Evolutionary conservation across 2,329 filamentous ascomycete genomes (phyloP).

Genomic region (Colletotrichum scovillei): DNA sequence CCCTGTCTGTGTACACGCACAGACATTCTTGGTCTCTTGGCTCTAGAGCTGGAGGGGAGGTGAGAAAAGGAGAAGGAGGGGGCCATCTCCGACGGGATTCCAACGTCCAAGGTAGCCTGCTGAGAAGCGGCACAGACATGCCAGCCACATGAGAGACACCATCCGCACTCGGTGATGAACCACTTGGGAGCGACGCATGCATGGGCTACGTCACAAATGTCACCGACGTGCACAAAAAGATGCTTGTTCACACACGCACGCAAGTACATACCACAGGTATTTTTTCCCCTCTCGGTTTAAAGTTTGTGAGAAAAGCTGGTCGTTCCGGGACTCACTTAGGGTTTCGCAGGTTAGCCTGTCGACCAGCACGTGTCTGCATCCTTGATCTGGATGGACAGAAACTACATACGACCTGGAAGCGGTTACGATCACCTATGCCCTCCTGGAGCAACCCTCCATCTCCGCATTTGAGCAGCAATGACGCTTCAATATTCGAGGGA

Average conservation of each 20-base stretch:
- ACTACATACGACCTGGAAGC: constrained; percentile 7
- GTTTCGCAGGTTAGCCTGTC: constrained; percentile 11
- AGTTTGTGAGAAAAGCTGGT: constrained; percentile 1
- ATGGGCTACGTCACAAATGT: constrained; percentile 31
- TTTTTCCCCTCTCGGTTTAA: neutral
- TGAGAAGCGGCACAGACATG: constrained; percentile 1
- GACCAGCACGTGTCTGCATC: constrained; percentile 25
- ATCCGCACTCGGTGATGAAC: constrained; percentile 19
- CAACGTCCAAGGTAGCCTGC: constrained; percentile 15
- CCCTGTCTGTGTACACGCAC: constrained; percentile 25
- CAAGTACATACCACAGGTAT: neutral
- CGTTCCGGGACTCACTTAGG: constrained; percentile 7
- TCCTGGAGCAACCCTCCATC: constrained; percentile 23
- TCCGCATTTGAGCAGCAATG: neutral
- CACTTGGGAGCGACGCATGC: constrained; percentile 3
- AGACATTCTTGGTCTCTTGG: constrained; percentile 29
- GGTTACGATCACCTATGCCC: constrained; percentile 23
- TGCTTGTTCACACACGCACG: constrained; percentile 8
- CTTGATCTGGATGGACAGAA: constrained; percentile 22
- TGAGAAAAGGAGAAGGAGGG: neutral
- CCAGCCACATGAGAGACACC: neutral
- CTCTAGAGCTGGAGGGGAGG: constrained; percentile 17
- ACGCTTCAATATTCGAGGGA: neutral
- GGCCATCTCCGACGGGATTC: constrained; percentile 4
- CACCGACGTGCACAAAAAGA: constrained; percentile 18